These are phyloP conservation scores for Acacia melanoxylon DNA, from an alignment of 306 rosid species.

Conservation along the genomic window DNA sequence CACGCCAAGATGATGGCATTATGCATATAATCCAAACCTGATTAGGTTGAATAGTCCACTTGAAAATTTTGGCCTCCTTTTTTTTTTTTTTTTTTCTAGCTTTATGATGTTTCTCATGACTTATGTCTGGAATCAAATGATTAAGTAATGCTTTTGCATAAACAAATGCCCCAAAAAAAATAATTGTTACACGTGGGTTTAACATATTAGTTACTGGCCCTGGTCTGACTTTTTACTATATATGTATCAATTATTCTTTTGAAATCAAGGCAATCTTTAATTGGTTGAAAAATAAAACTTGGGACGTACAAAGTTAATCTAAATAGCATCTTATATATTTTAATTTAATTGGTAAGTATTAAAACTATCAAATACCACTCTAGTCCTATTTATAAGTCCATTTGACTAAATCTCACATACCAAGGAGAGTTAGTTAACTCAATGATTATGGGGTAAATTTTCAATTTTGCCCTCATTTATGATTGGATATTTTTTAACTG, in stretches of 20 bases:
- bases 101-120: constrained; percentile 8
- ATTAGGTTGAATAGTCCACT: not conserved
- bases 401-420: no score
- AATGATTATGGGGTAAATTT: no score
- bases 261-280: not conserved
- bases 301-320: not conserved
- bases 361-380: no score
- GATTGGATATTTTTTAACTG: no score
- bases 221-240: not conserved
- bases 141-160: not conserved
- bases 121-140: not conserved
- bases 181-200: not conserved
- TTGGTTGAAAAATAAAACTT: not conserved
- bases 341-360: not conserved
- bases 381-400: no score
- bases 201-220: not conserved
- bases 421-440: no score
- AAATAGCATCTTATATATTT: not conserved
- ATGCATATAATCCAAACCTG: not conserved
- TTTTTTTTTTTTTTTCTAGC: not conserved
- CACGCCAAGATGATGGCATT: constrained; percentile 21
- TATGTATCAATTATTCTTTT: not conserved
- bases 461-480: no score
- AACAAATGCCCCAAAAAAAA: not conserved
- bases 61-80: not conserved